Base-by-base conservation (phyloP, 2,329 filamentous ascomycete genomes). In the Fusarium sp. region DNA sequence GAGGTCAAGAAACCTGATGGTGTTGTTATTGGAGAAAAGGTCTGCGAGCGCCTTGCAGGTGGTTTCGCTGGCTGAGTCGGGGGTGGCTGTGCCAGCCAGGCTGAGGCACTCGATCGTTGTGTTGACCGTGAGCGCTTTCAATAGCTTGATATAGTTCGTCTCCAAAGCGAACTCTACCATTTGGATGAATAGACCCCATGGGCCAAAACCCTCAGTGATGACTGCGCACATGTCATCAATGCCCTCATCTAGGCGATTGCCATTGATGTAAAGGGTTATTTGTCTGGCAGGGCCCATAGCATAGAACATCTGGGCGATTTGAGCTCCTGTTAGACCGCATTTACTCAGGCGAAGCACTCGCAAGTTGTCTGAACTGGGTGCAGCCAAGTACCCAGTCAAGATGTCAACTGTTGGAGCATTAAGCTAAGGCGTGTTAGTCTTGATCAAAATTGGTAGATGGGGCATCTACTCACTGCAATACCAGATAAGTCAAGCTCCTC, bases 91-190 rank as follows among this genome's bases (percentile, higher is more conserved):
- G 22, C 89, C 89, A 1, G 87, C 87, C 54, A 90, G 81, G 69
- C 86, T 90, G 38, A 90, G 82, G 52, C 87, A 86, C 45, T 86
- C 80, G 52, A 90, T 86, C 6, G 86, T 85, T 14, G 81, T 84
- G 68, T 88, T 89, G n/a, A 83, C 76, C 0, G 88, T 84, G 59
- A 90, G 80, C 3, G 88, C 87, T 17, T 80, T 81, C 68, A 90
- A 79, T 6, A 90, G 83, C 63, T 84, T 84, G 64, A 88, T 83
- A 72, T 88, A 90, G 75, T 85, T 88, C 11, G 78, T 78, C 76
- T 90, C 88, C 43, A 86, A 80, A 22, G 83, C 81, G 72, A 90
- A 90, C 69, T 90, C 87, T n/a, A 90, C 82, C 88, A 90, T 90
- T 71, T 89, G 86, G 69, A 90, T 79, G 71, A 87, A 86, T 25